Evolutionary conservation across 257 asterid species (phyloP), one percentile per base, ranked within the genome.

Genomic region (Paulownia fortunei): DNA sequence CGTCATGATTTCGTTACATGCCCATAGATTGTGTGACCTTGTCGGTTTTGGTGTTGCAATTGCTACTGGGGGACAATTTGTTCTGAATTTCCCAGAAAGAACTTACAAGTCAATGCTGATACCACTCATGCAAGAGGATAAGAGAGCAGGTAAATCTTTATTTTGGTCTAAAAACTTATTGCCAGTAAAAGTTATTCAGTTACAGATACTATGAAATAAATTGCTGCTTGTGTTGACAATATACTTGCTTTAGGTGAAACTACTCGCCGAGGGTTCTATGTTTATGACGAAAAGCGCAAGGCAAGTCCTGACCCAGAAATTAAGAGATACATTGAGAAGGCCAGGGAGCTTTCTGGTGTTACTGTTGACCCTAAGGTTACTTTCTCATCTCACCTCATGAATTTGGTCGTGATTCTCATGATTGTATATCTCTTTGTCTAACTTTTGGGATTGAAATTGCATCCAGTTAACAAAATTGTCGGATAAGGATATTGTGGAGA

Each of bases 291-390:
- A 74, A 90, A 88, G 87, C 94, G 97, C 76, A 90, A 81, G 88
- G 98, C 97, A 68, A 91, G 77, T 86, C 97, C 97, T n/a, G 98
- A 96, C 73, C 96, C 97, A 16, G 96, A 96, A 76, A 71, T 96
- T 67, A 88, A 82, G 85, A 93, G 88, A 80, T 92, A 88, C 81
- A 88, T 96, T 49, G 92, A 92, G 74, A 91, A 90, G 85, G 85
- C 97, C 32, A 85, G 97, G 73, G 93, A 92, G 81, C 78, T 93
- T 10, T 74, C 98, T 24, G 97, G 97, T 82, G 97, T 84, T 72
- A 75, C 84, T 13, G 56, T 93, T 69, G 97, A 96, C 80, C 95
- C 98, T 11, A 90, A 92, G 99, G 99, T 95, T 18, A 63, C 37
- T 27, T 46, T 9, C 68, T 30, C 56, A 15, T 74, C 85, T 72